A percentile compares a stretch with the other conserved stretches of the same genome.
These are phyloP conservation scores for Casaregolazyma suthepensis DNA, from an alignment of 1,139 yeast genomes.

Conservation along the genomic window DNA sequence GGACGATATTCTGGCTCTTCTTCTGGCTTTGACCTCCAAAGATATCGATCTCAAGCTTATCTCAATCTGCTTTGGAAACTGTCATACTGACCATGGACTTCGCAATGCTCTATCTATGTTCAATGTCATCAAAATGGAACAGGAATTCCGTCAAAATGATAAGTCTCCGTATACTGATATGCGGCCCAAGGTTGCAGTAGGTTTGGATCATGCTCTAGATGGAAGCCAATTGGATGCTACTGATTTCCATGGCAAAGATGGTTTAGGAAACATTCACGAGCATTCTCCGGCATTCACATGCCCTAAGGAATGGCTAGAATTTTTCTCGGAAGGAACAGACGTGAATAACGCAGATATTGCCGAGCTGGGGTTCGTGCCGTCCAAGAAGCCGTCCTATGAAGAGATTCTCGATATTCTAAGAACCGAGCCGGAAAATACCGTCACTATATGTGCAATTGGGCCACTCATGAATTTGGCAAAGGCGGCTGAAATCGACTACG, in stretches of 20 bases:
- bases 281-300: slow-evolving; percentile 34
- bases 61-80: slow-evolving; percentile 38
- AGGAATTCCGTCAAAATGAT: slow-evolving; percentile 23
- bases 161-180: slow-evolving; percentile 23
- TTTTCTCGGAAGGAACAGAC: slow-evolving; percentile 17
- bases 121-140: slow-evolving; percentile 31
- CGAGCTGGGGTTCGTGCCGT: slow-evolving; percentile 29
- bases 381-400: slow-evolving; percentile 28
- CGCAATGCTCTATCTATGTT: slow-evolving; percentile 34
- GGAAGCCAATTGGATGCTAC: slow-evolving; percentile 35
- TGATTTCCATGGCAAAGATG: slow-evolving; percentile 39
- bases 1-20: slow-evolving; percentile 37
- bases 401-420: slow-evolving; percentile 34
- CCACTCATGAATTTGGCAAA: slow-evolving; percentile 39
- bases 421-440: slow-evolving; percentile 33
- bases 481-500: slow-evolving; percentile 36
- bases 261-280: slow-evolving; percentile 37
- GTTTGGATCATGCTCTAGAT: slow-evolving; percentile 29
- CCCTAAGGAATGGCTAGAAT: slow-evolving; percentile 26
- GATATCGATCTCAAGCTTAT: slow-evolving; percentile 32
- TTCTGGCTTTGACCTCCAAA: slow-evolving; percentile 33
- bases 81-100: slow-evolving; percentile 32
- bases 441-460: slow-evolving; percentile 37
- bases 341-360: slow-evolving; percentile 8
- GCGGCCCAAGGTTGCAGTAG: slow-evolving; percentile 33